Evolutionary conservation across 352 stramenopile genomes (phyloP), one percentile per base, ranked within the genome.

Genomic region (Pilasporangium apinafurcum): DNA sequence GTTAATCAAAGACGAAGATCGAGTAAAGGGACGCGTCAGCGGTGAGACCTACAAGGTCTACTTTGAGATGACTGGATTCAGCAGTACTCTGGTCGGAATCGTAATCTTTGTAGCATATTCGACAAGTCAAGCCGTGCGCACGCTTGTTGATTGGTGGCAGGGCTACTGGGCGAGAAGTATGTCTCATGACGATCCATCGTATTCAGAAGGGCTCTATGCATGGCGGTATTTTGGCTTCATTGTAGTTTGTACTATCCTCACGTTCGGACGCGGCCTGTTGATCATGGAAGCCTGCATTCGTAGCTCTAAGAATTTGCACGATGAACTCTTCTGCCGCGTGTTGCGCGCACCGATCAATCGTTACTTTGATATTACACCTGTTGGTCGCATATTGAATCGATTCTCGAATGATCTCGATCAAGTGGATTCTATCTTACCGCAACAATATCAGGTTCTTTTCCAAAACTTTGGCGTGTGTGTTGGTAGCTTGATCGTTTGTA

Each of bases 341-440:
- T 29, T 86, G 5, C 20, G 42, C 6, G 74, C 74, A 4, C 69
- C 72, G 2, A 59, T 88, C 25, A 84, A 70, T 3, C 64, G 53
- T 3, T 86, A 80, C 53, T 89, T 85, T 31, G 73, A 89, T 38
- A 49, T 78, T n/a, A 89, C 73, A 0, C 76, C 76, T 0, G 48
- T 89, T 8, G 75, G 75, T 25, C 71, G 69, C 4, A 80, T 87
- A 29, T 56, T 87, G 34, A 87, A 87, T 24, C 61, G 75, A 1
- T 79, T 87, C 46, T 81, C 68, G 10, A 65, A 65, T 35, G 75
- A 87, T 14, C 39, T 84, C 8, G 69, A 87, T 43, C 67, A 78
- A 30, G 34, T 84, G 20, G 69, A 86, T 45, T 32, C 58, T n/a
- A 63, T 62, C 12, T 18, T 68, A 7, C 62, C 64, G 14, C 37